Conservation (phyloP, 768 basidiomycete species). For the Mycena rebaudengoi region DNA sequence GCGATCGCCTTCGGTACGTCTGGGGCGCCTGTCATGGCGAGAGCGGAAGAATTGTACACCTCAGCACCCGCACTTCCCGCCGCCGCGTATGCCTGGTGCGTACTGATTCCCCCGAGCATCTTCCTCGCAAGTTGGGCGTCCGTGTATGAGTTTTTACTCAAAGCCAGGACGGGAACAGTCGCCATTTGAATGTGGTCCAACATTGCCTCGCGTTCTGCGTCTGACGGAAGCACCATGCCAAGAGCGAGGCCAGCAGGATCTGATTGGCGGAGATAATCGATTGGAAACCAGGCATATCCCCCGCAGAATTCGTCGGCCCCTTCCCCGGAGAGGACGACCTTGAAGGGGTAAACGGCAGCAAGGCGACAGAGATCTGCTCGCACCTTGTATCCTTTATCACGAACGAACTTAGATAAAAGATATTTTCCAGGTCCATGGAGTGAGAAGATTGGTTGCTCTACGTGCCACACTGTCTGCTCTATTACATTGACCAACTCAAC, state of each 20-base stretch:
- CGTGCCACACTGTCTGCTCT: not conserved
- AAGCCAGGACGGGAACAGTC: not conserved
- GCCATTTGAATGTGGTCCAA: not conserved
- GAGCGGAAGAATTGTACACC: not conserved
- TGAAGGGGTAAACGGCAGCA: not conserved
- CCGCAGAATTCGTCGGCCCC: slow-evolving; percentile 21
- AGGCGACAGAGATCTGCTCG: not conserved
- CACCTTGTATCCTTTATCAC: not conserved
- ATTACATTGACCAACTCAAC: not conserved
- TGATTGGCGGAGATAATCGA: slow-evolving; percentile 12
- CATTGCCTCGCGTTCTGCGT: slow-evolving; percentile 4
- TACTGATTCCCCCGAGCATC: slow-evolving; percentile 10
- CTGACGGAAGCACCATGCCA: slow-evolving; percentile 10
- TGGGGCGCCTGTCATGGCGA: slow-evolving; percentile 1
- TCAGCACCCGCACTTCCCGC: not conserved
- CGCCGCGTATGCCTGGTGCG: slow-evolving; percentile 3
- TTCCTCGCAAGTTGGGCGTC: slow-evolving; percentile 3
- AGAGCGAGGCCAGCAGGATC: slow-evolving; percentile 10
- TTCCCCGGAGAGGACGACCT: slow-evolving; percentile 22
- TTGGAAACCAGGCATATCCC: slow-evolving; percentile 12
- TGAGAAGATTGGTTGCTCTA: not conserved
- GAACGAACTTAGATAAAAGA: not conserved
- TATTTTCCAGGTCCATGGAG: not conserved
- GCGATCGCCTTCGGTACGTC: slow-evolving; percentile 5
- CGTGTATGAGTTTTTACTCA: not conserved